A percentile compares a stretch with the other conserved stretches of the same genome.
These are phyloP conservation scores for Ceratobasidium sp. DNA, from an alignment of 1,284 basidiomycete species.

Conservation along the genomic window DNA sequence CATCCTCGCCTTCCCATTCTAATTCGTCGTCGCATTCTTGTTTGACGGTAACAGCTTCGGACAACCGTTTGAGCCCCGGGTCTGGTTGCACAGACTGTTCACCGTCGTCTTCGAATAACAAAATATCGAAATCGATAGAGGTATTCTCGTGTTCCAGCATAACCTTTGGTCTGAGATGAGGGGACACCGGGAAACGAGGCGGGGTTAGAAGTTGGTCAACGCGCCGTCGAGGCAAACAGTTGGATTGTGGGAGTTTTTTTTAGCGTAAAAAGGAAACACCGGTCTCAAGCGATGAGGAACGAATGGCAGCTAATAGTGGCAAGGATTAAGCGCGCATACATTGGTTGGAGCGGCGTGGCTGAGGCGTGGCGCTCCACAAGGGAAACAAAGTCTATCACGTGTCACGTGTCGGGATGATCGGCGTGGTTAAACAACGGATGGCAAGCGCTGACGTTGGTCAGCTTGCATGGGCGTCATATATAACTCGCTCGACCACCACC, in stretches of 20 bases:
- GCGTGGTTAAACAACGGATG: neutral
- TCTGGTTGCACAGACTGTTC: neutral
- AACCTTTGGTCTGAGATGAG: too few species aligned
- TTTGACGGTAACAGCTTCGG: neutral
- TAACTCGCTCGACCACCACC: constrained; percentile 19
- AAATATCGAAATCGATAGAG: neutral
- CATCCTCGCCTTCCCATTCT: constrained; percentile 9
- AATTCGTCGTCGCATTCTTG: neutral
- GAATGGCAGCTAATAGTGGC: too few species aligned
- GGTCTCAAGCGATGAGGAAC: too few species aligned
- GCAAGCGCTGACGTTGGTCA: constrained; percentile 21
- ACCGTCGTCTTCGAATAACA: constrained; percentile 10
- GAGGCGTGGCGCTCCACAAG: constrained; percentile 8
- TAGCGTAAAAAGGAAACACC: too few species aligned
- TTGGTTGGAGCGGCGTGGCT: too few species aligned
- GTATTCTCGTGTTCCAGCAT: neutral
- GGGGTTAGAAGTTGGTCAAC: too few species aligned
- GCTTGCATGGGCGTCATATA: constrained; percentile 10
- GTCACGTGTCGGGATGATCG: constrained; percentile 24
- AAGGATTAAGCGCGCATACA: neutral
- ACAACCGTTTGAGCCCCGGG: neutral
- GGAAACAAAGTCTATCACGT: neutral
- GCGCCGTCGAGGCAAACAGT: too few species aligned
- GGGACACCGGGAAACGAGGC: too few species aligned
- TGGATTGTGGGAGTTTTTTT: too few species aligned